Conservation (phyloP, 768 basidiomycete genomes). For the Chiua virens region DNA sequence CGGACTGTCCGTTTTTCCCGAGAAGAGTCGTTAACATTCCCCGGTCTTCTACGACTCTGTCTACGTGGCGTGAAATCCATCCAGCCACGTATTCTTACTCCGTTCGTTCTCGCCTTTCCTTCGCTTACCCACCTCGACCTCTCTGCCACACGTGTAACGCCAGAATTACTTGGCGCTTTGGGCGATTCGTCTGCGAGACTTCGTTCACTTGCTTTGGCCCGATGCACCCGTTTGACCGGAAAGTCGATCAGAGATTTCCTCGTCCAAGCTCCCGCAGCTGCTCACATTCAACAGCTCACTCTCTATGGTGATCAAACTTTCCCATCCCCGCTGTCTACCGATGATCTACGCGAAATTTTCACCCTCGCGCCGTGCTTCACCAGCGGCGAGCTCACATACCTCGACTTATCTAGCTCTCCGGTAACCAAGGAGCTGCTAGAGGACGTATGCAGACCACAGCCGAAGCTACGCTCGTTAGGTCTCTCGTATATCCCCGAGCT, state of each 20-base stretch:
- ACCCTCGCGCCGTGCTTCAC: slow-evolving; percentile 76
- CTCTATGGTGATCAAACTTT: slow-evolving; percentile 90
- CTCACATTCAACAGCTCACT: slow-evolving; percentile 70
- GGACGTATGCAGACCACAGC: slow-evolving; percentile 59
- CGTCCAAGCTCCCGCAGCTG: slow-evolving; percentile 61
- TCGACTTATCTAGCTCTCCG: slow-evolving; percentile 87
- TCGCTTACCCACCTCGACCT: slow-evolving; percentile 88
- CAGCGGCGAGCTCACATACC: slow-evolving; percentile 72
- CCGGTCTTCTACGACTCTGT: slow-evolving; percentile 74
- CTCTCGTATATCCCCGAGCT: slow-evolving; percentile 82
- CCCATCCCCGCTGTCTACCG: slow-evolving; percentile 63
- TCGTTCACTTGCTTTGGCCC: slow-evolving; percentile 76
- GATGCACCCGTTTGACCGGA: slow-evolving; percentile 83
- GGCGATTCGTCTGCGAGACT: slow-evolving; percentile 69
- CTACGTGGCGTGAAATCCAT: slow-evolving; percentile 82
- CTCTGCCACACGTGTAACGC: slow-evolving; percentile 80
- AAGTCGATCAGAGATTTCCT: slow-evolving; percentile 76
- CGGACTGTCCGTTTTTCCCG: slow-evolving; percentile 33
- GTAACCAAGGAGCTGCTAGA: slow-evolving; percentile 56
- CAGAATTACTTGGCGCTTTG: slow-evolving; percentile 71
- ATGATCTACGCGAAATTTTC: slow-evolving; percentile 69
- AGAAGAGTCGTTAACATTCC: slow-evolving; percentile 61
- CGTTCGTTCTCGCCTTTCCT: slow-evolving; percentile 81
- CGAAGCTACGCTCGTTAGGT: slow-evolving; percentile 81
- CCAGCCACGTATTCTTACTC: slow-evolving; percentile 60